These are phyloP conservation scores for Glycyrrhiza uralensis DNA, from an alignment of 306 rosid genomes.

Conservation along the genomic window DNA sequence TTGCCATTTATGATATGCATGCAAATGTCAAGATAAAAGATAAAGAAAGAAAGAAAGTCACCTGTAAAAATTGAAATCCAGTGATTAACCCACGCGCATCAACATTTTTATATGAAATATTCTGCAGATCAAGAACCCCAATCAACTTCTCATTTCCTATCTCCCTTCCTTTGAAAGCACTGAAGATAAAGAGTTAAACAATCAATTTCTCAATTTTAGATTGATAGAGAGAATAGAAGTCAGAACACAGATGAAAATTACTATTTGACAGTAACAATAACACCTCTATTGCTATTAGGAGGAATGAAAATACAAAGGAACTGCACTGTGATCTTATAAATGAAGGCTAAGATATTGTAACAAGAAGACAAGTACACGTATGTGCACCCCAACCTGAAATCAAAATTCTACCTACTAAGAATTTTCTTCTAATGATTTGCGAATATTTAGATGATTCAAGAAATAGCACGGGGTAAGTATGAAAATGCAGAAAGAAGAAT, in stretches of 20 bases:
- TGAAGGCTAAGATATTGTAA: not conserved
- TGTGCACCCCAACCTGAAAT: not conserved
- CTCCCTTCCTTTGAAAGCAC: slow-evolving; percentile 71
- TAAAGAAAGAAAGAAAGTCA: slow-evolving; percentile 23
- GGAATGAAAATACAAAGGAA: not conserved
- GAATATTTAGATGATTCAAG: not conserved
- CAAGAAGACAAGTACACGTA: not conserved
- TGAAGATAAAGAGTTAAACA: slow-evolving; percentile 24
- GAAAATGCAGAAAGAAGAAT: not conserved
- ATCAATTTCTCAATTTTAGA: not conserved
- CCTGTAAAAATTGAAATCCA: slow-evolving; percentile 91
- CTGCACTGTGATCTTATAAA: not conserved
- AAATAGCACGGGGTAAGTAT: not conserved
- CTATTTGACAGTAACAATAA: not conserved
- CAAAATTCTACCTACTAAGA: not conserved
- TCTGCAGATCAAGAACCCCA: slow-evolving; percentile 69
- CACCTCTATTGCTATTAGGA: not conserved
- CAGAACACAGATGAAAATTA: not conserved
- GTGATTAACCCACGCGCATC: slow-evolving; percentile 83
- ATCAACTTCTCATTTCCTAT: slow-evolving; percentile 80
- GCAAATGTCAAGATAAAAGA: not conserved
- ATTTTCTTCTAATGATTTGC: not conserved
- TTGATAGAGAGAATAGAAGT: not conserved
- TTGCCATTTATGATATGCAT: not conserved
- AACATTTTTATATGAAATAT: slow-evolving; percentile 55